These are phyloP conservation scores for Ascochyta fabae DNA, from an alignment of 2,329 filamentous ascomycete genomes.

Conservation along the genomic window DNA sequence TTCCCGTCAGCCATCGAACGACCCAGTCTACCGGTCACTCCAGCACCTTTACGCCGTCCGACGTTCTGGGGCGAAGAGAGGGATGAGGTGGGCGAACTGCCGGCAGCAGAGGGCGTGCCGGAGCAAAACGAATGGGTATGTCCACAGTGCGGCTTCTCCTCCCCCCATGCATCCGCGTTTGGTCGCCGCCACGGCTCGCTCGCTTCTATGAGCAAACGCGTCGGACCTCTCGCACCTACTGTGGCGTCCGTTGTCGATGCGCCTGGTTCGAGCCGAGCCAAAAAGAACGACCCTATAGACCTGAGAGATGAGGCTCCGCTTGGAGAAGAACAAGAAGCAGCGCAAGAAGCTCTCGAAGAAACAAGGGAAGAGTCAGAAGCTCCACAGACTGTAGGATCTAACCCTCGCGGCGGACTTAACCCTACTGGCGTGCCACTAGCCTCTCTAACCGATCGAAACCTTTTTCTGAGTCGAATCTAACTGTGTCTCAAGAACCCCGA, in stretches of 20 bases:
- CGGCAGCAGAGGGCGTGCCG: conserved; percentile 81
- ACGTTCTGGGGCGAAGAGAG: conserved; percentile 71
- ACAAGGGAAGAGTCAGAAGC: neutral
- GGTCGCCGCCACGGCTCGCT: conserved; percentile 28
- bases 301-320: conserved; percentile 9
- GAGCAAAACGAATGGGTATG: conserved; percentile 94
- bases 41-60: conserved; percentile 75
- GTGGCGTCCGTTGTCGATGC: conserved; percentile 14
- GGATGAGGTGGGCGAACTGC: conserved; percentile 66
- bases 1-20: conserved; percentile 84
- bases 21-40: conserved; percentile 88
- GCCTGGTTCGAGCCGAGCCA: neutral
- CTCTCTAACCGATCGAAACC: conserved; percentile 37
- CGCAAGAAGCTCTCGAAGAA: conserved; percentile 8
- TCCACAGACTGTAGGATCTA: neutral
- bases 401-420: conserved; percentile 27
- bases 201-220: conserved; percentile 28
- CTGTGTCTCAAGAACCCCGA: conserved; percentile 52
- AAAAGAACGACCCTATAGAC: neutral
- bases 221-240: conserved; percentile 22
- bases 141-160: conserved; percentile 54
- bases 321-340: conserved; percentile 11
- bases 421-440: conserved; percentile 36
- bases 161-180: conserved; percentile 41
- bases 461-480: conserved; percentile 40